A percentile compares a stretch with the other conserved stretches of the same genome.
Evolutionary conservation across 2,329 filamentous ascomycete species (phyloP).

Genomic region (Colletotrichum sp.): DNA sequence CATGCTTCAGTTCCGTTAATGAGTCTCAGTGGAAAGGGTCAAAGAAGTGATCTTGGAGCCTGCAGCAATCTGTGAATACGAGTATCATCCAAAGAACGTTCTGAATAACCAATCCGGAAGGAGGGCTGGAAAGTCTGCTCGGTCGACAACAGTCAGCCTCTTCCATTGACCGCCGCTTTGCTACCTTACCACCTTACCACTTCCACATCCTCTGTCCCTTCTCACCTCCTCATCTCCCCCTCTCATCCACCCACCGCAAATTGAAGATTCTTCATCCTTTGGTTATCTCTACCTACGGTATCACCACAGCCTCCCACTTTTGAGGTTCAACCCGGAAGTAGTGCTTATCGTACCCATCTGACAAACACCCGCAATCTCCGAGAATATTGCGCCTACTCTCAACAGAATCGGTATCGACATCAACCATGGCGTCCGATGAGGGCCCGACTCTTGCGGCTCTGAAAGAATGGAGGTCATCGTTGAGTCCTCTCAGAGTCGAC

Average conservation of each 20-base stretch:
- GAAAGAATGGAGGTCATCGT: background rate
- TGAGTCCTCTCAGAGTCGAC: slow-evolving; percentile 52
- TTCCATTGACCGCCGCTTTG: background rate
- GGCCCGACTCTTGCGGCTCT: background rate
- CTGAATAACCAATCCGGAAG: accelerated
- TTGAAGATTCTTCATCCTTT: background rate
- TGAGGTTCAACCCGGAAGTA: background rate
- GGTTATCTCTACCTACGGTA: background rate
- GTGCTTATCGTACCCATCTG: background rate
- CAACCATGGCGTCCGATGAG: background rate
- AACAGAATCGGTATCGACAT: background rate
- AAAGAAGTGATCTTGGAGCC: too few species aligned
- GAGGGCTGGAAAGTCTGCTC: background rate
- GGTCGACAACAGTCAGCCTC: background rate
- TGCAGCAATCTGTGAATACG: too few species aligned
- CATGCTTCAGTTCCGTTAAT: too few species aligned
- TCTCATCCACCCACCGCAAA: background rate
- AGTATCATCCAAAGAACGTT: background rate
- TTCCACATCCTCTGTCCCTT: background rate
- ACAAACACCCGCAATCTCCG: background rate
- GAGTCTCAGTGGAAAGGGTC: too few species aligned
- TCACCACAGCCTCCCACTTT: background rate
- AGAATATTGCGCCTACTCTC: background rate
- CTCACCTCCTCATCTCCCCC: background rate
- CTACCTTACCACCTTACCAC: background rate